These are phyloP conservation scores for Lasiosphaeris hirsuta DNA, from an alignment of 495 filamentous ascomycete species.

Conservation along the genomic window DNA sequence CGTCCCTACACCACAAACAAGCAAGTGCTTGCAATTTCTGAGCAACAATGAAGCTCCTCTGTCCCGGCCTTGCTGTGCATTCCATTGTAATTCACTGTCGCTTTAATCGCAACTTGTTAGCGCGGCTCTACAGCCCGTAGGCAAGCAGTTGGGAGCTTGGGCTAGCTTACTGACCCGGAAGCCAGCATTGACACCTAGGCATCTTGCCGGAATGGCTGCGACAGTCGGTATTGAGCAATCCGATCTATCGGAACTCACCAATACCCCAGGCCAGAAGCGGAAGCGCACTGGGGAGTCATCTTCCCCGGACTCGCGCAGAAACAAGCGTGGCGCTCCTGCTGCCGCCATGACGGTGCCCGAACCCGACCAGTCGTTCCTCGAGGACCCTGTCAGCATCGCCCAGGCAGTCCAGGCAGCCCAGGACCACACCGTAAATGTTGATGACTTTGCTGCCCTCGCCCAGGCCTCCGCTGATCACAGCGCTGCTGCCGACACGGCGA, in stretches of 20 bases:
- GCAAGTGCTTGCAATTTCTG: not conserved
- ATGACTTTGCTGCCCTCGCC: constrained; percentile 50
- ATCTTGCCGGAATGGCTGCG: constrained; percentile 38
- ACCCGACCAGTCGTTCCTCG: constrained; percentile 40
- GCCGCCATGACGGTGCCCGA: constrained; percentile 36
- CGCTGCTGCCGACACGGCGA: constrained; percentile 44
- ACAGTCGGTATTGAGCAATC: constrained; percentile 41
- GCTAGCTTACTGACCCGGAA: constrained; percentile 7
- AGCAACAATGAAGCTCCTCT: not conserved
- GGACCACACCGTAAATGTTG: constrained; percentile 36
- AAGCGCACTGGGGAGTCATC: constrained; percentile 42
- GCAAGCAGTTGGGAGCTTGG: not conserved
- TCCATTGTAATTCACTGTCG: not conserved
- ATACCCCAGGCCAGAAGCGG: constrained; percentile 42
- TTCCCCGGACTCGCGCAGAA: constrained; percentile 42
- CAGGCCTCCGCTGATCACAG: constrained; percentile 45
- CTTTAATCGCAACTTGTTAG: not conserved
- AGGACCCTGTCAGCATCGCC: constrained; percentile 45
- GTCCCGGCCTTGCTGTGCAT: not conserved
- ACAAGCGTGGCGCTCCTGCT: constrained; percentile 42
- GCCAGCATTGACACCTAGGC: constrained; percentile 17
- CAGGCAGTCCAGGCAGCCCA: constrained; percentile 46
- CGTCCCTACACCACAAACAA: not conserved
- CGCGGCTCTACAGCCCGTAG: not conserved
- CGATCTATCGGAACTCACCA: constrained; percentile 27